Percentiles rank a stretch among this genome's conserved stretches.
phyloP scores from a whole-genome alignment of 495 filamentous ascomycete genomes.

The Hypoxylon subgilvum region DNA sequence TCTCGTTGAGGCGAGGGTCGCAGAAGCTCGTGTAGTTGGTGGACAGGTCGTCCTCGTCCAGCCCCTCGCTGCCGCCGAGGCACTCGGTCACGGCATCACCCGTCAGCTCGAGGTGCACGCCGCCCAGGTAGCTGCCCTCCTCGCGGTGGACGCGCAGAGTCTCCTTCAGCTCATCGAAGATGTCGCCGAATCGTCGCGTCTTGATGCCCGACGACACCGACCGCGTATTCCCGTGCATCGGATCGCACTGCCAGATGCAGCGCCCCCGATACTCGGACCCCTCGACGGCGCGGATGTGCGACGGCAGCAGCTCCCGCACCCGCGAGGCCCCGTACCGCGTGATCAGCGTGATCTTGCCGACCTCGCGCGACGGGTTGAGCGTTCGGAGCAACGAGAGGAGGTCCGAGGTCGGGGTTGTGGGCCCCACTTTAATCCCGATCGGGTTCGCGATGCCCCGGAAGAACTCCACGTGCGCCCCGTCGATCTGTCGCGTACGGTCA shows the following conservation, averaged over 20 bases:
- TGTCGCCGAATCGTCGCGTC: constrained; percentile 84
- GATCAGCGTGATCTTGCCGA: constrained; percentile 93
- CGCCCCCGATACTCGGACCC: constrained; percentile 67
- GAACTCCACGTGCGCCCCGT: constrained; percentile 94
- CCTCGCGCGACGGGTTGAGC: constrained; percentile 79
- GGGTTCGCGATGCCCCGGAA: constrained; percentile 96
- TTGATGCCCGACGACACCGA: constrained; percentile 78
- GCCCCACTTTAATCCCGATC: constrained; percentile 94
- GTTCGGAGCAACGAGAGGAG: constrained; percentile 77
- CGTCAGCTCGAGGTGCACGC: constrained; percentile 92
- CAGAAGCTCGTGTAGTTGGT: constrained; percentile 94
- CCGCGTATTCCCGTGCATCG: constrained; percentile 91
- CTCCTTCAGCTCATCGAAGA: constrained; percentile 80
- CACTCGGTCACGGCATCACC: constrained; percentile 97
- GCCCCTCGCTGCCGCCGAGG: constrained; percentile 83
- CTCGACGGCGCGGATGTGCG: constrained; percentile 86
- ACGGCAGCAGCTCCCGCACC: constrained; percentile 71
- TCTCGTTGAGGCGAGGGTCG: constrained; percentile 94
- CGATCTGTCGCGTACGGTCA: constrained; percentile 89
- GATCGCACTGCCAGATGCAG: constrained; percentile 97
- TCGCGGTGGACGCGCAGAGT: constrained; percentile 83
- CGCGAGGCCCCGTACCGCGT: constrained; percentile 86
- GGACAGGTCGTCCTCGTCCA: constrained; percentile 84
- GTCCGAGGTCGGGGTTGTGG: constrained; percentile 75
- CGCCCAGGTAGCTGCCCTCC: constrained; percentile 82